Conservation (phyloP, 1,284 basidiomycete species). For the Melampsora americana region DNA sequence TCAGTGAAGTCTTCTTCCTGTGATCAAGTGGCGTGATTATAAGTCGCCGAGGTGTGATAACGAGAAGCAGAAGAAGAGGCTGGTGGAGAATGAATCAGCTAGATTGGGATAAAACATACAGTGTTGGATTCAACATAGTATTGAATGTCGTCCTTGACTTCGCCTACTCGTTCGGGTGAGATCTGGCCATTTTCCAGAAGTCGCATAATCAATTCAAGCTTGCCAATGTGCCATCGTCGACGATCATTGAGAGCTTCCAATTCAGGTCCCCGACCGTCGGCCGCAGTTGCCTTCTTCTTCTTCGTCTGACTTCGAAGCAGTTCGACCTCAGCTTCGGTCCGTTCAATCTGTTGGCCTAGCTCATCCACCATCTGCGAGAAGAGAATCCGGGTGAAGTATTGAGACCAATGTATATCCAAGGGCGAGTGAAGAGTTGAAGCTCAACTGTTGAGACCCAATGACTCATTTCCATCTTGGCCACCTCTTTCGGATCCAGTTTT, state of each 20-base stretch:
- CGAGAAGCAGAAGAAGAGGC: conserved; percentile 23
- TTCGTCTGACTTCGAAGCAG: conserved; percentile 69
- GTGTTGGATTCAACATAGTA: conserved; percentile 97
- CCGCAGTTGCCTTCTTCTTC: conserved; percentile 73
- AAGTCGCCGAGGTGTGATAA: neutral
- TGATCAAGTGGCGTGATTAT: conserved; percentile 22
- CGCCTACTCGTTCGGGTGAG: conserved; percentile 72
- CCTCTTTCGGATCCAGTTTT: conserved; percentile 91
- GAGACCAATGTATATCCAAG: neutral
- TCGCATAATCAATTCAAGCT: conserved; percentile 88
- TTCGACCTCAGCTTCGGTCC: conserved; percentile 93
- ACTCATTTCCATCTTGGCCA: conserved; percentile 87
- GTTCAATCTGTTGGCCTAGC: conserved; percentile 86
- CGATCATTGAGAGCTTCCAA: conserved; percentile 89
- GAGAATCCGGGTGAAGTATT: neutral
- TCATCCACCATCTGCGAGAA: conserved; percentile 71
- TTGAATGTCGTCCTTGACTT: conserved; percentile 87
- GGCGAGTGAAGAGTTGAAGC: neutral
- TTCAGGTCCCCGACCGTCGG: conserved; percentile 66
- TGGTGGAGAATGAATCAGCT: neutral
- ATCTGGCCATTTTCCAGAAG: conserved; percentile 92
- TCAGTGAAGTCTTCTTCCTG: conserved; percentile 97
- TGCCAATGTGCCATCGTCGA: conserved; percentile 88
- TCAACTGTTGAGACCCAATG: conserved; percentile 68
- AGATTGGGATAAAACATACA: conserved; percentile 61